Evolutionary conservation across 257 asterid genomes (phyloP), one percentile per base, ranked within the genome.

Genomic region (Nicotiana knightiana): DNA sequence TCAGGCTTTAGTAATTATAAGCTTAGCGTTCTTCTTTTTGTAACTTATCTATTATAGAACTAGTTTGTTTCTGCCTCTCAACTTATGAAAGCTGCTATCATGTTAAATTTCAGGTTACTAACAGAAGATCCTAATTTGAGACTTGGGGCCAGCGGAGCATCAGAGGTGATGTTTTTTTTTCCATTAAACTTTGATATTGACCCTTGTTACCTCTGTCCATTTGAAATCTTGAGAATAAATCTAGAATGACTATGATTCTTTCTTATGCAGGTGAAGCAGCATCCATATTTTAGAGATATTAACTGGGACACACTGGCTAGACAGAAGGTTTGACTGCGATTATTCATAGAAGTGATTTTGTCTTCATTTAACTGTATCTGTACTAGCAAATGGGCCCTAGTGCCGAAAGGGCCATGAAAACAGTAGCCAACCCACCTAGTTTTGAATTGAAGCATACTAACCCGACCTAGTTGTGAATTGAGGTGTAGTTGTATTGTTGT

Each of bases 291-390:
- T 89, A 86, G 93, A 89, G 95, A 96, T 88, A 96, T 94, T 84
- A 93, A 93, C 89, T 96, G 99, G 99, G 98, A 96, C 87, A 96
- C 99, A 6, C 95, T 96, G 81, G 99, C 97, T 61, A 89, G 98
- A 83, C 99, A 94, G 84, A 96, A 96, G 99, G 98, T 94, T 78
- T 33, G 88, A 58, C 82, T 43, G 59, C 37, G 12, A 51, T 48
- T 11, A 64, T 43, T 48, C 63, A 26, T 75, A 21, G 61, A 75
- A 75, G 80, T 51, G 26, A 75, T 75, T 21, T 75, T 39, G 1
- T 48, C 16, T 75, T 51, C 63, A 51, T 51, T 12, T 28, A 75
- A 26, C 16, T 51, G 46, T 48, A 11, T 13, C 80, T 75, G 80
- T 51, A 28, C 9, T 28, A 26, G 16, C 63, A 26, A 39, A 75